Base-by-base conservation (phyloP, 352 stramenopile genomes). In the Globisporangium cystogenes region DNA sequence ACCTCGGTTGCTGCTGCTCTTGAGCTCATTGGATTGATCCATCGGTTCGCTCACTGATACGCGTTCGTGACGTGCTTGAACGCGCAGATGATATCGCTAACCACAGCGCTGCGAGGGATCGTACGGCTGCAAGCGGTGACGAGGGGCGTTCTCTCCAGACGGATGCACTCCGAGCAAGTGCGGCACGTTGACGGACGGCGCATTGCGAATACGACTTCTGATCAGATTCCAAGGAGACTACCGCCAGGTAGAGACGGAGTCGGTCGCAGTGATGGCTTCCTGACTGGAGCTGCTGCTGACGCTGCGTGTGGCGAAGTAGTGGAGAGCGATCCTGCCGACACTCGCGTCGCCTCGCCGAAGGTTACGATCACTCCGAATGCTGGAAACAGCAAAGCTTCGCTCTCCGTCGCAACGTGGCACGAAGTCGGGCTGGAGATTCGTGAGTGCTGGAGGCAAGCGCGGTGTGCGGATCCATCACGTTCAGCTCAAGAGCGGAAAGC, bases 101-200 rank as follows among this genome's bases (percentile, higher is more conserved):
- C 63, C 29, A 64, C 64, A 24, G 64, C 61, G 8, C 40, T 69
- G 18, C 31, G 48, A 36, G 61, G 52, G 3, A 54, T 81, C 5
- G 45, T 68, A 4, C 64, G 62, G 31, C 45, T 86, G 0, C 74
- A 86, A 53, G 60, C 57, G 31, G n/a, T 62, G 24, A 45, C 67
- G 10, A 64, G 72, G 18, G 72, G 69, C 12, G 54, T 50, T 50
- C 31, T 71, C 26, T 47, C 24, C n/a, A 48, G 67, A 21, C 53
- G 41, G 33, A 51, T 18, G n/a, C 21, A 43, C n/a, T 7, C 14
- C 20, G 23, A 5, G 7, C 40, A 20, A 40, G 26, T 40, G 16
- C 45, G 45, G 14, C 45, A 2, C 2, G 15, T 7, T 11, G 46
- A 51, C 46, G 7, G 5, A 35, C 33, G 11, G 18, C 29, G 21